Evolutionary conservation across 1,284 basidiomycete genomes (phyloP).

Genomic region (Cutaneotrichosporon sp.): DNA sequence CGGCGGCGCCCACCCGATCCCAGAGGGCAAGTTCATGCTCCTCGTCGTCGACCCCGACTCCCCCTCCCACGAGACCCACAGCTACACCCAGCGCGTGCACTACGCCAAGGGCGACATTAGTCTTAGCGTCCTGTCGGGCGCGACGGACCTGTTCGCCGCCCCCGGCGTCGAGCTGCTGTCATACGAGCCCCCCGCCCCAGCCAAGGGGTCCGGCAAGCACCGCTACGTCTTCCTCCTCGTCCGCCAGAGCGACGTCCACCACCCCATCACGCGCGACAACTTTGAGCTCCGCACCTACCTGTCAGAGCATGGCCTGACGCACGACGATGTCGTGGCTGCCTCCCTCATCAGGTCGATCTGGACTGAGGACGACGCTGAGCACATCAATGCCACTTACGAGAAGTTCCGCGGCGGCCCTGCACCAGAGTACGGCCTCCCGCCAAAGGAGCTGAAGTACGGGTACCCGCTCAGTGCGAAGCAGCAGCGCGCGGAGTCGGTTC

Average conservation of each 20-base stretch:
- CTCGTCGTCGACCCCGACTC: conserved; percentile 84
- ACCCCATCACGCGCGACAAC: conserved; percentile 19
- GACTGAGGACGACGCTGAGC: conserved; percentile 26
- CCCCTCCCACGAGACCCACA: conserved; percentile 62
- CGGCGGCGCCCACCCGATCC: conserved; percentile 49
- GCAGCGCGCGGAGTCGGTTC: conserved; percentile 20
- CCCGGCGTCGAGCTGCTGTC: conserved; percentile 29
- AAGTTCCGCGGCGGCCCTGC: conserved; percentile 48
- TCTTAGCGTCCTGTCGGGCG: conserved; percentile 59
- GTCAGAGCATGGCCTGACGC: conserved; percentile 7
- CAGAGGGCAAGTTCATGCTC: conserved; percentile 76
- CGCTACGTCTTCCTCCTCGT: conserved; percentile 37
- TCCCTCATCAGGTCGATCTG: conserved; percentile 37
- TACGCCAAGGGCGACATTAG: conserved; percentile 85
- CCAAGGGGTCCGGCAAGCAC: conserved; percentile 34
- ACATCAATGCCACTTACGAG: conserved; percentile 29
- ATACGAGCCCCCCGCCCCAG: conserved; percentile 41
- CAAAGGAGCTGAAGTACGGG: conserved; percentile 49
- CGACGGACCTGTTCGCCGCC: conserved; percentile 43
- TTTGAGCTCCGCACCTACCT: conserved; percentile 34
- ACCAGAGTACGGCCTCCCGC: conserved; percentile 61
- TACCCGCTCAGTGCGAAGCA: conserved; percentile 35
- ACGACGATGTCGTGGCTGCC: conserved; percentile 26
- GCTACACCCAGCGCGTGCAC: conserved; percentile 73
- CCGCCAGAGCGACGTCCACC: conserved; percentile 22